phyloP scores from a whole-genome alignment of 805 yeast genomes.

The Starmera pachycereana region DNA sequence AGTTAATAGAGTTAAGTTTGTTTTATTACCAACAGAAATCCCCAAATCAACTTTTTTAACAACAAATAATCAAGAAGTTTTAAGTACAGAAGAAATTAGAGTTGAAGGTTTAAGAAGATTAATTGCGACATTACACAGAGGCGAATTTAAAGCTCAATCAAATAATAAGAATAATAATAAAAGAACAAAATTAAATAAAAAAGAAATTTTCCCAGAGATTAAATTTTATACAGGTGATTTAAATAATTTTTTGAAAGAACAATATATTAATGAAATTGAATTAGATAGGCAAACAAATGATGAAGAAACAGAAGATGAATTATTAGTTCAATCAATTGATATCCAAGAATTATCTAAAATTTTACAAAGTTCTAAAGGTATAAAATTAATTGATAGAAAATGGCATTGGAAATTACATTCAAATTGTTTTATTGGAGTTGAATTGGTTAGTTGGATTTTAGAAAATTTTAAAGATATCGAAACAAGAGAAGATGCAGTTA shows the following conservation, averaged over 20 bases:
- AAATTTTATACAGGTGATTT: conserved; percentile 82
- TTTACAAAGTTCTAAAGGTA: conserved; percentile 54
- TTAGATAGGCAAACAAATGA: conserved; percentile 21
- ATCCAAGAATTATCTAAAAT: conserved; percentile 48
- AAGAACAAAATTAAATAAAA: conserved; percentile 22
- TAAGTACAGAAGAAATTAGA: conserved; percentile 78
- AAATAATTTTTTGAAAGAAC: conserved; percentile 49
- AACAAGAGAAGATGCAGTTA: conserved; percentile 73
- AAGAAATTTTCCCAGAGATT: conserved; percentile 61
- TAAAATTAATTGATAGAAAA: conserved; percentile 63
- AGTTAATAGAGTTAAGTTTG: conserved; percentile 69
- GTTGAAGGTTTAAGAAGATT: conserved; percentile 80
- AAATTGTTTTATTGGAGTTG: conserved; percentile 77
- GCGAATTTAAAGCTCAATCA: conserved; percentile 33
- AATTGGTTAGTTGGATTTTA: conserved; percentile 76
- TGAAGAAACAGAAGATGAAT: conserved; percentile 26
- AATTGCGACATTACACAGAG: conserved; percentile 51
- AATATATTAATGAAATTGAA: conserved; percentile 24
- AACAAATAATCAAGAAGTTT: conserved; percentile 42
- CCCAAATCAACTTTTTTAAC: conserved; percentile 37
- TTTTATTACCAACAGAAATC: conserved; percentile 68
- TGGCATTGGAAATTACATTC: conserved; percentile 85
- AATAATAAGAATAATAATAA: conserved; percentile 30
- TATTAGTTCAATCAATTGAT: conserved; percentile 39
- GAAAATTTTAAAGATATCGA: conserved; percentile 72